Evolutionary conservation across 305 asterid genomes (phyloP).

Genomic region (Salvia sclarea): DNA sequence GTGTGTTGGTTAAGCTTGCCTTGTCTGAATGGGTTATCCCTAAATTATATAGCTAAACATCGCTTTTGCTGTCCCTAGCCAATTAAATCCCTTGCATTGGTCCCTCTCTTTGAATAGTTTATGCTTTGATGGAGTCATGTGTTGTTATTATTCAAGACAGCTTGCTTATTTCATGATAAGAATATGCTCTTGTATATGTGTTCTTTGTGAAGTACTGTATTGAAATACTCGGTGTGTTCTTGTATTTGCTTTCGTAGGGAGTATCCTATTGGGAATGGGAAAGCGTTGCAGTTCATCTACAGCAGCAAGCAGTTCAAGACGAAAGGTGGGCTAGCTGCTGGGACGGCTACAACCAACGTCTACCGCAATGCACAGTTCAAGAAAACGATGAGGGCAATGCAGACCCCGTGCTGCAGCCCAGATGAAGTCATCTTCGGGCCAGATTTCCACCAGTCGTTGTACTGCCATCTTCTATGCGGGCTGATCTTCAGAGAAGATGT

Average conservation of each 20-base stretch:
- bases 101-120: conserved; percentile 7
- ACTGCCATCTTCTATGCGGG: conserved; percentile 87
- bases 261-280: conserved; percentile 73
- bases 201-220: background rate
- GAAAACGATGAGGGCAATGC: conserved; percentile 85
- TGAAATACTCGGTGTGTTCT: background rate
- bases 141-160: background rate
- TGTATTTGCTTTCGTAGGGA: conserved; percentile 56
- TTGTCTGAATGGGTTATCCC: background rate
- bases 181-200: background rate
- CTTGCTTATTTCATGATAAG: conserved; percentile 19
- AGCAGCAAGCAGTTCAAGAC: conserved; percentile 93
- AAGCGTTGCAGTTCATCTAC: conserved; percentile 88
- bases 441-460: conserved; percentile 80
- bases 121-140: background rate
- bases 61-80: background rate
- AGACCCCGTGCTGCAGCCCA: conserved; percentile 86
- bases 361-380: conserved; percentile 71
- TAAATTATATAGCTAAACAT: background rate
- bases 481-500: conserved; percentile 66
- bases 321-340: conserved; percentile 92
- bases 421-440: conserved; percentile 96
- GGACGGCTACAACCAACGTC: conserved; percentile 95
- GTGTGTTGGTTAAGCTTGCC: background rate
- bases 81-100: too few species aligned